Base-by-base conservation (phyloP, 1,284 basidiomycete genomes). In the Heterobasidion parviporum region DNA sequence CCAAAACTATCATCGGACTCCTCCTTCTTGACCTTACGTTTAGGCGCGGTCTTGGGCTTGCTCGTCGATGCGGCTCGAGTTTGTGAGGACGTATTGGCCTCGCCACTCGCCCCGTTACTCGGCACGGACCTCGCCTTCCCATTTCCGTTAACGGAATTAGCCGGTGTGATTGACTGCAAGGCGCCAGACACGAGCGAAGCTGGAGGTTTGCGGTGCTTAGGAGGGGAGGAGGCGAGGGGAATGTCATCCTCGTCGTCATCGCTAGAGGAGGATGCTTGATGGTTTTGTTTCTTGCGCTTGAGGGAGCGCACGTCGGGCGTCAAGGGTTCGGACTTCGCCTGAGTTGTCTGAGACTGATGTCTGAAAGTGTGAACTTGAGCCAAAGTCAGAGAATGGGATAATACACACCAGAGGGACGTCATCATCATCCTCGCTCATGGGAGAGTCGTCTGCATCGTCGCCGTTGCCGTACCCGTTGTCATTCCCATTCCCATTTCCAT, bases 161-260 rank as follows among this genome's bases (percentile, higher is more conserved):
- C 53, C 34, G 68, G 57, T 43, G 72, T 71, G 20, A 75, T 74
- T 15, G 73, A 69, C 53, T 68, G 67, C 50, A 68, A 64, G 45
- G 72, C 72, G 46, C 77, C 75, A 33, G 74, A 74, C 70, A 74
- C 76, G 35, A 71, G 65, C 16, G 73, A 68, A 9, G 74, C 69
- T 53, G 72, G 68, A 34, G 76, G 70, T 59, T 70, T 70, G 41
- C 67, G 58, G n/a, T 50, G 34, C 69, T 87, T 88, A 9, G 71
- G 74, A 18, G 85, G 84, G 33, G 86, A 86, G 44, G 84, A 85
- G 51, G 85, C 85, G 49, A 89, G 78, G 47, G 86, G 86, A 32
- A 72, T 73, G 59, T 89, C 85, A 61, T 87, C 85, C n/a, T 85
- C 86, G 62, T 82, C 86, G 46, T 87, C 84, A n/a, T 85, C 85